Evolutionary conservation across 2,329 filamentous ascomycete species (phyloP).

Genomic region (Exserohilum turcica): DNA sequence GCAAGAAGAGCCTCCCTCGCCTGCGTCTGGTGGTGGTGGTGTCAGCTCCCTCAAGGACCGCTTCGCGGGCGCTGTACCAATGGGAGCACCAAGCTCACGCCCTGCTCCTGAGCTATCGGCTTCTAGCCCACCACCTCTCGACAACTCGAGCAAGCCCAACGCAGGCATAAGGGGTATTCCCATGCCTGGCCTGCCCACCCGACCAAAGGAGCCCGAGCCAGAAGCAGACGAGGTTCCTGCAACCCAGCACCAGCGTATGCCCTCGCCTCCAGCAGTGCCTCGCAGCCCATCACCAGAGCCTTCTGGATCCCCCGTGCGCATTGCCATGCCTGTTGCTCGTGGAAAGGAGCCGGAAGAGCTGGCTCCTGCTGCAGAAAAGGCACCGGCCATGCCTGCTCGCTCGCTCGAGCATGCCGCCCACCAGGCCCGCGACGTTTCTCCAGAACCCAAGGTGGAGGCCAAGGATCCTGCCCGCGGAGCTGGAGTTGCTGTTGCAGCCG

Average conservation of each 20-base stretch:
- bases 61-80: conserved; percentile 75
- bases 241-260: conserved; percentile 57
- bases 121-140: conserved; percentile 65
- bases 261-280: conserved; percentile 47
- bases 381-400: conserved; percentile 65
- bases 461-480: conserved; percentile 60
- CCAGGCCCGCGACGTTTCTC: conserved; percentile 66
- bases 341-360: conserved; percentile 58
- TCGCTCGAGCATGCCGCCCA: conserved; percentile 68
- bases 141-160: conserved; percentile 71
- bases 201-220: conserved; percentile 54
- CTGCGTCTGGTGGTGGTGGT: conserved; percentile 67
- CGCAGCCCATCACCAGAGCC: conserved; percentile 57
- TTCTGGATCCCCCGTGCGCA: conserved; percentile 75
- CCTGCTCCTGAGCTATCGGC: conserved; percentile 49
- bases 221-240: conserved; percentile 53
- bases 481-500: conserved; percentile 52
- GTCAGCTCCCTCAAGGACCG: conserved; percentile 79
- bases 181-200: conserved; percentile 74
- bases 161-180: conserved; percentile 68
- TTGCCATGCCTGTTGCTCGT: conserved; percentile 83
- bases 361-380: conserved; percentile 55
- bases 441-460: conserved; percentile 67
- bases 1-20: conserved; percentile 59
- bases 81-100: conserved; percentile 53